Percentiles rank a stretch among this genome's conserved stretches.
Conservation (phyloP, 257 asterid genomes). For the Nicotiana knightiana region DNA sequence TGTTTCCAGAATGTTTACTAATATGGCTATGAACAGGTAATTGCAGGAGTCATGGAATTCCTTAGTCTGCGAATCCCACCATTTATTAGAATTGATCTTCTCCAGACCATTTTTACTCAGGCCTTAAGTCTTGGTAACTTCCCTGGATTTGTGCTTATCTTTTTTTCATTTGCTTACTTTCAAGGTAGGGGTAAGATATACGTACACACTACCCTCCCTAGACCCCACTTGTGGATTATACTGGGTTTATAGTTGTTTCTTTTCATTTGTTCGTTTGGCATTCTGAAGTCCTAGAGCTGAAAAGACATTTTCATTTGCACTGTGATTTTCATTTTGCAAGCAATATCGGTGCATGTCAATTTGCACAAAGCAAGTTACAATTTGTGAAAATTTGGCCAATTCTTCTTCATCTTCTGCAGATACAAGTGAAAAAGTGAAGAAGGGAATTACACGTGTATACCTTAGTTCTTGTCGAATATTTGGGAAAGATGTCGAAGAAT, state of each 20-base stretch:
- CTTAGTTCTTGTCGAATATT: not conserved
- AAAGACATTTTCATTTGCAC: not conserved
- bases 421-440: not conserved
- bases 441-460: not conserved
- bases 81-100: conserved; percentile 73
- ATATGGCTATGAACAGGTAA: conserved; percentile 52
- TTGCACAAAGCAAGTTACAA: not conserved
- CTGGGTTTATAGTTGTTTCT: not conserved
- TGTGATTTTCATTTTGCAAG: not conserved
- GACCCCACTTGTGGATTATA: too few species aligned
- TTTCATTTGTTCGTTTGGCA: conserved; percentile 11
- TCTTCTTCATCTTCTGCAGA: not conserved
- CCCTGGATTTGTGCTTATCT: not conserved
- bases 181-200: too few species aligned
- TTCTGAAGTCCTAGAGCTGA: not conserved
- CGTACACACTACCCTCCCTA: too few species aligned
- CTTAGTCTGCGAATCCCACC: conserved; percentile 70
- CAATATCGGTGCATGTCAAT: not conserved
- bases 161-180: conserved; percentile 6
- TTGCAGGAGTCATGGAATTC: conserved; percentile 65
- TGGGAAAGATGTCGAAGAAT: not conserved
- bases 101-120: conserved; percentile 68
- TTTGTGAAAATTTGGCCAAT: not conserved
- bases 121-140: conserved; percentile 69
- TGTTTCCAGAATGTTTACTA: conserved; percentile 21